Evolutionary conservation across 2,329 filamentous ascomycete genomes (phyloP).

Genomic region (Apiospora kogelbergensis): DNA sequence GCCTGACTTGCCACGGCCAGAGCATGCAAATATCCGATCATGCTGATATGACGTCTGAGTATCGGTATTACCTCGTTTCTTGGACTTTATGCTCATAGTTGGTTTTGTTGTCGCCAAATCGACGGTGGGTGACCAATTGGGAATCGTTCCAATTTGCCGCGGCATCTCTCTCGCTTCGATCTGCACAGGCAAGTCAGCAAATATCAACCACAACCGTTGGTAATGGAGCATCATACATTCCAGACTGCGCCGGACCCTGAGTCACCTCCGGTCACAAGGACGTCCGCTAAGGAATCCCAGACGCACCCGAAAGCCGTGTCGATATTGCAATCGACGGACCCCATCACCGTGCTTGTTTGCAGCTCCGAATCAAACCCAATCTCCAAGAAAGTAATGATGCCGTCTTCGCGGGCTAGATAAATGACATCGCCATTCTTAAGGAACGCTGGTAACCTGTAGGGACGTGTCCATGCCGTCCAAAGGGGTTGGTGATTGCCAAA

Average conservation of each 20-base stretch:
- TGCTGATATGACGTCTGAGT: conserved; percentile 31
- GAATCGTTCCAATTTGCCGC: conserved; percentile 59
- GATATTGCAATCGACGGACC: conserved; percentile 70
- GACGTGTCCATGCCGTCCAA: conserved; percentile 85
- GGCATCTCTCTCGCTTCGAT: conserved; percentile 55
- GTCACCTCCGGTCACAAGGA: conserved; percentile 78
- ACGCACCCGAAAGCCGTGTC: conserved; percentile 79
- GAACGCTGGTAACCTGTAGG: conserved; percentile 65
- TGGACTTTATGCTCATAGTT: conserved; percentile 17
- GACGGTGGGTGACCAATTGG: conserved; percentile 62
- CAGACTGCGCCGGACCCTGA: conserved; percentile 77
- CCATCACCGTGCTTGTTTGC: conserved; percentile 57
- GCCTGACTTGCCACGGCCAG: conserved; percentile 62
- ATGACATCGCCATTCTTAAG: conserved; percentile 71
- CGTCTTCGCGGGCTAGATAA: conserved; percentile 87
- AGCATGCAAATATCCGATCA: conserved; percentile 67
- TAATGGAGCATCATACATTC: conserved; percentile 51
- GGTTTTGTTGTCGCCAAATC: conserved; percentile 49
- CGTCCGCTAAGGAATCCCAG: conserved; percentile 69
- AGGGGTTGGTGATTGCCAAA: conserved; percentile 53
- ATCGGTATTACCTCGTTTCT: conserved; percentile 27
- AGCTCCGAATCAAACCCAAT: conserved; percentile 56
- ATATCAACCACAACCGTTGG: background rate
- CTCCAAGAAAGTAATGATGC: conserved; percentile 71
- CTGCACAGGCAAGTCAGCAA: conserved; percentile 29